Conservation (phyloP, 257 asterid species). For the Rhazya stricta region DNA sequence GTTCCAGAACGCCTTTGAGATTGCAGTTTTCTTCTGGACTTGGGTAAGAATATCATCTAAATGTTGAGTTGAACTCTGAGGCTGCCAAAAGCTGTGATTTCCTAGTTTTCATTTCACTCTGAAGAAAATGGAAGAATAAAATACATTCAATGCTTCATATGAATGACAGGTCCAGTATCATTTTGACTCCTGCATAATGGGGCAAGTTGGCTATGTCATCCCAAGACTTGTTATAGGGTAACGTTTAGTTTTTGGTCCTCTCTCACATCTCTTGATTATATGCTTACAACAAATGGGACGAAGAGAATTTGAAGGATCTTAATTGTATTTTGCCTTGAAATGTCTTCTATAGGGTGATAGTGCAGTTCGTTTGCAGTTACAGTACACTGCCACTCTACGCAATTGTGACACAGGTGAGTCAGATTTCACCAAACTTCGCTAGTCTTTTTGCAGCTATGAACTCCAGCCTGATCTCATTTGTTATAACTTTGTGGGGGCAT, state of each 20-base stretch:
- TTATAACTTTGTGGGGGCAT: background rate
- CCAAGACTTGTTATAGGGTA: conserved; percentile 64
- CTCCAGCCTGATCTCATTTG: background rate
- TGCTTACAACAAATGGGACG: too few relatives aligned
- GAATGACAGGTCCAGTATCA: conserved; percentile 41
- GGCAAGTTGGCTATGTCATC: conserved; percentile 35
- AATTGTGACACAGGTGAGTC: conserved; percentile 57
- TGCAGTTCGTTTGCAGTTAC: conserved; percentile 72
- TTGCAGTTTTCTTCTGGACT: conserved; percentile 41
- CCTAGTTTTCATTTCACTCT: background rate
- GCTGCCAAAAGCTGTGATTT: background rate
- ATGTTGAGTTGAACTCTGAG: background rate
- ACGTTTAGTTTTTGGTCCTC: background rate
- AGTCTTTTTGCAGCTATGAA: background rate
- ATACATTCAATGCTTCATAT: background rate
- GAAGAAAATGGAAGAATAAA: background rate
- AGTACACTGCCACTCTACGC: conserved; percentile 83
- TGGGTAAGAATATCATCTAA: conserved; percentile 24
- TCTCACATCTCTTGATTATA: background rate
- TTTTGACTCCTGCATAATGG: conserved; percentile 77
- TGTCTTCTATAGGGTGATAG: conserved; percentile 41
- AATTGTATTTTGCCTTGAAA: background rate
- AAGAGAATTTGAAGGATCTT: background rate
- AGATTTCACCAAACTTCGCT: background rate
- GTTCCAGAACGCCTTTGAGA: conserved; percentile 41